Conservation (phyloP, 352 stramenopile species). For the Blastocystis hominis region DNA sequence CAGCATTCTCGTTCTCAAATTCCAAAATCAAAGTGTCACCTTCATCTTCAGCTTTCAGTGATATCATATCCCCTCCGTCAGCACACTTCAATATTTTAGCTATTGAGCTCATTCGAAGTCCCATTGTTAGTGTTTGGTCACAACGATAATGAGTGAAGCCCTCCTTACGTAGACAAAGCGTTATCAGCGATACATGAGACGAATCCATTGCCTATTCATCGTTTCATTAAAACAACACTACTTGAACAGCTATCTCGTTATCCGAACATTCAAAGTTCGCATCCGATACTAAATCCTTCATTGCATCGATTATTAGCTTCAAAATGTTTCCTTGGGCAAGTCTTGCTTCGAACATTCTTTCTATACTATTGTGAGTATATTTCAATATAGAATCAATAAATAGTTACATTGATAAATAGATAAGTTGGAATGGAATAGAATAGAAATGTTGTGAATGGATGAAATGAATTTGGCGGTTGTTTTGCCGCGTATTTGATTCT, state of each 20-base stretch:
- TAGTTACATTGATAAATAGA: no score
- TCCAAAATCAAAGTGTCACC: slow-evolving; percentile 87
- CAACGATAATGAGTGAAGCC: slow-evolving; percentile 96
- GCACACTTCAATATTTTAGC: slow-evolving; percentile 99
- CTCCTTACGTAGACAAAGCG: slow-evolving; percentile 89
- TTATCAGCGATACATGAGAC: slow-evolving; percentile 93
- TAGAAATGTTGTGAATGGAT: no score
- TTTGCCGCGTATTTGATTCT: no score
- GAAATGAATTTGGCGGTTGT: no score
- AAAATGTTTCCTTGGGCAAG: slow-evolving; percentile 87
- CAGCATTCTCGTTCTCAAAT: slow-evolving; percentile 85
- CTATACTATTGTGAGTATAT: not conserved
- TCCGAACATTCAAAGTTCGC: slow-evolving; percentile 91
- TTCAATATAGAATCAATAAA: no score
- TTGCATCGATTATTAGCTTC: slow-evolving; percentile 96
- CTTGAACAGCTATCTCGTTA: slow-evolving; percentile 76
- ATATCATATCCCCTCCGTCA: slow-evolving; percentile 91
- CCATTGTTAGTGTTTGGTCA: slow-evolving; percentile 88
- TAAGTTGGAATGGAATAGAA: not conserved
- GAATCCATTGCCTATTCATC: slow-evolving; percentile 90
- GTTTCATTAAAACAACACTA: not conserved
- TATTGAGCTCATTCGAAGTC: slow-evolving; percentile 89
- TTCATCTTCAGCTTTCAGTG: slow-evolving; percentile 92
- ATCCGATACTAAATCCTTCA: slow-evolving; percentile 97
- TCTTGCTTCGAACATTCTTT: slow-evolving; percentile 92